Base-by-base conservation (phyloP, 495 filamentous ascomycete species). In the Penicillium fimorum region DNA sequence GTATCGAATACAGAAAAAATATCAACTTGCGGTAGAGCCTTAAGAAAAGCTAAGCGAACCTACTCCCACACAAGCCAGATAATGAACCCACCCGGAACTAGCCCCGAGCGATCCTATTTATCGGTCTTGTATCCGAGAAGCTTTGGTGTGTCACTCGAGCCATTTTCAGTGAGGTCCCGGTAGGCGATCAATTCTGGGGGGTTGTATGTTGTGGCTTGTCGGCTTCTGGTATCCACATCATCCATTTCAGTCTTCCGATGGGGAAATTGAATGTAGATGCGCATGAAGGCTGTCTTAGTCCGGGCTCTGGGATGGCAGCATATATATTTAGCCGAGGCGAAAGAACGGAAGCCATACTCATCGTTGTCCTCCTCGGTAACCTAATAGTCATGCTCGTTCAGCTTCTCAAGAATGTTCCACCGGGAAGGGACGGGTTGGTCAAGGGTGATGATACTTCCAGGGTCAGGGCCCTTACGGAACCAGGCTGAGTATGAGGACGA, bases 231-330 rank as follows among this genome's bases (percentile, higher is more conserved):
- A 10, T 49, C 49, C 17, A 49, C 4, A 58, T 53, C 49, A 38
- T 62, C 46, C 25, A 47, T 54, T 41, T 62, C 55, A 50, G 59
- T 62, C 25, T 50, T 41, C 20, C 15, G 20, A 46, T 53, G 27
- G n/a, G 59, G 59, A 49, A 62, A 35, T 46, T 62, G 59, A 50
- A 58, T 41, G 37, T 58, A 58, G 18, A 62, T 40, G 46, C 59
- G 55, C 44, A 62, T 62, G 24, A 33, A 33, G 4, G 32, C 12
- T 33, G 13, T 4, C 32, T 12, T 33, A 4, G 32, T 5, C 12
- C 32, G 12, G 4, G 2, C 3, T 13, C 12, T 12, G 4, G 12
- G 32, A 13, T 33, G 11, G 4, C 12, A 33, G 4, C 32, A 33
- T 33, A 12, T 0, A 4, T 13, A 33, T 33, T 33, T 33, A 0